Base-by-base conservation (phyloP, 495 filamentous ascomycete genomes). In the Usnea hakonensis region DNA sequence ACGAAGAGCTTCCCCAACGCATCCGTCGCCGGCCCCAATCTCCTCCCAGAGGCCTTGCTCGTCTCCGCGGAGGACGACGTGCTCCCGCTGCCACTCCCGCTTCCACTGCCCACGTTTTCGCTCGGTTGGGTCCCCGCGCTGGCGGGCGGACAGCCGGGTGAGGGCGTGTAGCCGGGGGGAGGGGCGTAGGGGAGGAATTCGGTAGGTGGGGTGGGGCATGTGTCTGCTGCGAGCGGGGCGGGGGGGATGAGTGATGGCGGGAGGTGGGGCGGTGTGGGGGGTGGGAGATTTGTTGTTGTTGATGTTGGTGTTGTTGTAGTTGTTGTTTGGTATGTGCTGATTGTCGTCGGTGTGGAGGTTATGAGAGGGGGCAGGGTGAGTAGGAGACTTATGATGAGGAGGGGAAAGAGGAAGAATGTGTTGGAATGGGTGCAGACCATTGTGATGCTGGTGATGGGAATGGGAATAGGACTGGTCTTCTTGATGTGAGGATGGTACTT, bases 111-210 rank as follows among this genome's bases (percentile, higher is more conserved):
- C 60, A 19, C 53, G 40, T 37, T 52, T 30, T 69, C 67, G 14
- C 53, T 64, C 36, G 67, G 67, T 37, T 67, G 67, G 10, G 67
- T 67, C 16, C 62, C 62, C 14, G 21, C 17, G 54, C 52, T 62
- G 3, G 56, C 60, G 2, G 64, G 64, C 11, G 55, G 44, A 19
- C 55, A 59, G 35, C 67, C 67, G 1, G 64, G 57, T 0, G 55
- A 60, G 5, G 67, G 67, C 0, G 21, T 35, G 21, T 67, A 67
- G 21, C 57, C 60, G 11, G 57, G 56, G 5, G 67, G 65, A 8
- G 65, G 65, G 5, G 65, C 58, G 50, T 67, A 69, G 21, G 67
- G 66, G 1, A 70, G 17, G 54, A 63, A 64, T 53, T 66, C 55
- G 1, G 61, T 68, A 30, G 66, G 65, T 13, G 66, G 68, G 7